These are phyloP conservation scores for Cucumis melo DNA, from an alignment of 306 rosid species.

Conservation along the genomic window DNA sequence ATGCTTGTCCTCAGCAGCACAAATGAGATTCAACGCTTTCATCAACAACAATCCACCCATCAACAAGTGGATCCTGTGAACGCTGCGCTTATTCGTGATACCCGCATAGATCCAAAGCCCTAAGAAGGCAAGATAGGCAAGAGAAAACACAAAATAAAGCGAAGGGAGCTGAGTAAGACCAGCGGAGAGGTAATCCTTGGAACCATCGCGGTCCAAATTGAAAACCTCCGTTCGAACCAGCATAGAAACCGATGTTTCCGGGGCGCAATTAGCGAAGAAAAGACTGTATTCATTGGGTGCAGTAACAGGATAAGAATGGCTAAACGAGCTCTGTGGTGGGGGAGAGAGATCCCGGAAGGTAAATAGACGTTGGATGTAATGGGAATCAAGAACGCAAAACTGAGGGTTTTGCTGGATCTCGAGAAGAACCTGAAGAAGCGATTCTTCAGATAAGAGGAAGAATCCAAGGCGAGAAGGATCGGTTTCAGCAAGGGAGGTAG, in stretches of 20 bases:
- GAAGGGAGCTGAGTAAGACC: slow-evolving; percentile 69
- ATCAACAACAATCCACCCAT: slow-evolving; percentile 53
- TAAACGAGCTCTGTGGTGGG: slow-evolving; percentile 43
- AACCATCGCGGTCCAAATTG: slow-evolving; percentile 40
- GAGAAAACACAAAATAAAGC: slow-evolving; percentile 40
- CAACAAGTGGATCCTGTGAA: slow-evolving; percentile 72
- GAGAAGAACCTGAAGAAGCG: slow-evolving; percentile 61
- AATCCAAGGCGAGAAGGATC: slow-evolving; percentile 58
- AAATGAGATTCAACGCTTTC: slow-evolving; percentile 60
- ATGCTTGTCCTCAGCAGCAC: slow-evolving; percentile 83
- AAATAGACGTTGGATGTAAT: slow-evolving; percentile 29
- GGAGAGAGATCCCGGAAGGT: slow-evolving; percentile 65
- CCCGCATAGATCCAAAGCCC: slow-evolving; percentile 44
- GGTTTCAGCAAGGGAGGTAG: neutral
- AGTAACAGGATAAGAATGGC: slow-evolving; percentile 31
- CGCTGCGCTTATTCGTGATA: slow-evolving; percentile 27
- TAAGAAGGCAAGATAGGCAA: slow-evolving; percentile 38
- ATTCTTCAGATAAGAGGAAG: slow-evolving; percentile 73
- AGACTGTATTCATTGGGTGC: slow-evolving; percentile 63
- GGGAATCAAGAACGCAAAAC: slow-evolving; percentile 66
- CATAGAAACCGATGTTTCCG: slow-evolving; percentile 57
- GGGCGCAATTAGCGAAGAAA: slow-evolving; percentile 73
- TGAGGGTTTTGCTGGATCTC: slow-evolving; percentile 71
- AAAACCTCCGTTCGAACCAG: slow-evolving; percentile 49
- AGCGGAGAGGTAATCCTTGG: slow-evolving; percentile 61